These are phyloP conservation scores for Metrosideros polymorpha DNA, from an alignment of 441 rosid species.

Conservation along the genomic window DNA sequence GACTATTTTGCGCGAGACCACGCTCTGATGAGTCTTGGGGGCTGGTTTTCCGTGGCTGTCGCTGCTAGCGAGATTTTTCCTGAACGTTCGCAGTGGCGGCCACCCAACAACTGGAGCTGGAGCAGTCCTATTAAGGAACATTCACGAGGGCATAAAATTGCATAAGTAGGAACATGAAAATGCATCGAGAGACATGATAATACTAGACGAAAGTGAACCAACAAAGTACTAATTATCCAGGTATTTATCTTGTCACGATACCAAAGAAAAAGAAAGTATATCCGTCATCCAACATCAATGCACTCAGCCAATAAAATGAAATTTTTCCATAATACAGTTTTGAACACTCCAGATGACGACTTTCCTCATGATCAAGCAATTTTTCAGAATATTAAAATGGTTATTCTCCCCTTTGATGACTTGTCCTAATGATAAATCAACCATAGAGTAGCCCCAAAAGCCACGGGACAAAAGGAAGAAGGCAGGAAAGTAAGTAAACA, in stretches of 20 bases:
- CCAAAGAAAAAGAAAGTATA: background rate
- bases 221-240: too few relatives aligned
- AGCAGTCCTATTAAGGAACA: conserved; percentile 43
- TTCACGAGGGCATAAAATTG: background rate
- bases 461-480: background rate
- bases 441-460: background rate
- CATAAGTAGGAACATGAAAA: background rate
- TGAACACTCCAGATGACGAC: background rate
- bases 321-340: background rate
- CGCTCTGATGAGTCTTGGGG: conserved; percentile 32
- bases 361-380: background rate
- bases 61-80: conserved; percentile 69
- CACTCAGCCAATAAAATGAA: background rate
- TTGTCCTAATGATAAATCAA: background rate
- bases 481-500: background rate
- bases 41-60: conserved; percentile 39
- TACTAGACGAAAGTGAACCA: background rate
- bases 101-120: conserved; percentile 98
- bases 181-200: background rate
- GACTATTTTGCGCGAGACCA: conserved; percentile 17
- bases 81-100: conserved; percentile 83
- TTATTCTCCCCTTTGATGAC: background rate
- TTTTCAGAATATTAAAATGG: background rate
- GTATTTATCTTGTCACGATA: background rate
- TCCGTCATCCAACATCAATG: background rate